Evolutionary conservation across 2,329 filamentous ascomycete species (phyloP).

Genomic region (Dissoconium aciculare): DNA sequence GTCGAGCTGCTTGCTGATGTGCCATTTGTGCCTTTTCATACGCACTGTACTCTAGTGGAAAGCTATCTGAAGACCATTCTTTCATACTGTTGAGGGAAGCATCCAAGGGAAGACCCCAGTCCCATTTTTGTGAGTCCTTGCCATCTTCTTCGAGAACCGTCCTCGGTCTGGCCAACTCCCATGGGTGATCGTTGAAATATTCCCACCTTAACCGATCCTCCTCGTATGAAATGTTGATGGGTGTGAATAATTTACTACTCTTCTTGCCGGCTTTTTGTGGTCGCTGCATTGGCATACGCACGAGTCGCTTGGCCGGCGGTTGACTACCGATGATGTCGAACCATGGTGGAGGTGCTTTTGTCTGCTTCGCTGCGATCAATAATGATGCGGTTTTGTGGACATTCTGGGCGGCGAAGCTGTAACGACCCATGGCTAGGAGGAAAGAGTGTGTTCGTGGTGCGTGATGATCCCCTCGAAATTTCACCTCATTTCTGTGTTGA

Average conservation of each 20-base stretch:
- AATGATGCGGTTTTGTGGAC: constrained; percentile 39
- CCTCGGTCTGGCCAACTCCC: constrained; percentile 83
- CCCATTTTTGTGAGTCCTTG: constrained; percentile 56
- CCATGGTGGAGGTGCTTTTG: constrained; percentile 38
- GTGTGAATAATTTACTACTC: constrained; percentile 64
- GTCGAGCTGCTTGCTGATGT: constrained; percentile 59
- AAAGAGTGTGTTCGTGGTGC: too few species aligned
- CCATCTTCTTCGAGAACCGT: constrained; percentile 76
- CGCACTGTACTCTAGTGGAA: too few species aligned
- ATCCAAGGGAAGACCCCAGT: constrained; percentile 51
- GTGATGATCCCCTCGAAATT: too few species aligned
- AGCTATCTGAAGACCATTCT: too few species aligned
- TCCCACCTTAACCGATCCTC: constrained; percentile 68
- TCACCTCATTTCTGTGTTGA: too few species aligned
- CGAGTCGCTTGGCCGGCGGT: constrained; percentile 45
- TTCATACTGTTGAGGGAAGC: constrained; percentile 11
- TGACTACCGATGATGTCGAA: constrained; percentile 41
- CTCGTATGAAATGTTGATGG: constrained; percentile 60
- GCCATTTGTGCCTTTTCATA: too few species aligned
- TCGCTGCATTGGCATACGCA: constrained; percentile 39
- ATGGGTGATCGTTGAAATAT: constrained; percentile 91
- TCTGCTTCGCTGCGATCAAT: constrained; percentile 32
- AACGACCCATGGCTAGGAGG: constrained; percentile 39
- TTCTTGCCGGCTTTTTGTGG: constrained; percentile 38
- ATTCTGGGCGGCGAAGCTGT: constrained; percentile 37